phyloP scores from a whole-genome alignment of 2,329 filamentous ascomycete genomes.

The Tolypocladium amazonense region DNA sequence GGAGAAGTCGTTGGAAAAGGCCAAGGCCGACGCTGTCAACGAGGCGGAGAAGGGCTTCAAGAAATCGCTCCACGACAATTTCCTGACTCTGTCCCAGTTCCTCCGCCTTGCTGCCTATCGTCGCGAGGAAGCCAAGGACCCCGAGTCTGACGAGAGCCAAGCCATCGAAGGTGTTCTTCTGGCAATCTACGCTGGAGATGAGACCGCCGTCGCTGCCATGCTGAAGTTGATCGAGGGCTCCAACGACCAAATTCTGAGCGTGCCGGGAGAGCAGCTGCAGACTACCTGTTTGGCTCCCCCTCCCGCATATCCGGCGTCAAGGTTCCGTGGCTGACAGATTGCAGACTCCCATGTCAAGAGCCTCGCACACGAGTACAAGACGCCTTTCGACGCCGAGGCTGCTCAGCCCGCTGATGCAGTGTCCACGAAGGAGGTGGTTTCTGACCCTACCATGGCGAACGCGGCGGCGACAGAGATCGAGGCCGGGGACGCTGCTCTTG shows the following conservation, averaged over 20 bases:
- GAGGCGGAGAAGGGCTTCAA: slow-evolving; percentile 39
- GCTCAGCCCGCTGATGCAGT: slow-evolving; percentile 20
- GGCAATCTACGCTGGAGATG: slow-evolving; percentile 69
- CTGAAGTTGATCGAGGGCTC: slow-evolving; percentile 66
- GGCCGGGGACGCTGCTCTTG: slow-evolving; percentile 27
- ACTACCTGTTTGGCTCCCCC: slow-evolving; percentile 55
- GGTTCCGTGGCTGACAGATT: slow-evolving; percentile 8
- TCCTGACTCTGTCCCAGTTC: slow-evolving; percentile 69
- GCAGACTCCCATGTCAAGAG: slow-evolving; percentile 27
- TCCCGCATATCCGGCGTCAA: background rate
- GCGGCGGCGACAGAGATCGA: slow-evolving; percentile 60
- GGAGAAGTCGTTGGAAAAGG: slow-evolving; percentile 47
- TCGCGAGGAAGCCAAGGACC: slow-evolving; percentile 57
- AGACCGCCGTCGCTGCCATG: slow-evolving; percentile 62
- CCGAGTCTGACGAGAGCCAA: slow-evolving; percentile 59
- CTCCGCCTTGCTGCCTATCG: slow-evolving; percentile 68
- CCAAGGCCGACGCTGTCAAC: slow-evolving; percentile 41
- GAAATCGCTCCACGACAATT: slow-evolving; percentile 49
- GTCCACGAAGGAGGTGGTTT: slow-evolving; percentile 23
- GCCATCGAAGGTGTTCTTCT: slow-evolving; percentile 73
- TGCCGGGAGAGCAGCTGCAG: slow-evolving; percentile 51
- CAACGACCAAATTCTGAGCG: slow-evolving; percentile 54
- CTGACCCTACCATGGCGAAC: slow-evolving; percentile 58
- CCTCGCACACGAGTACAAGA: slow-evolving; percentile 42
- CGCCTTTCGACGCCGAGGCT: slow-evolving; percentile 23